phyloP scores from a whole-genome alignment of 2,329 filamentous ascomycete genomes.

The Akanthomyces uredinophilus region DNA sequence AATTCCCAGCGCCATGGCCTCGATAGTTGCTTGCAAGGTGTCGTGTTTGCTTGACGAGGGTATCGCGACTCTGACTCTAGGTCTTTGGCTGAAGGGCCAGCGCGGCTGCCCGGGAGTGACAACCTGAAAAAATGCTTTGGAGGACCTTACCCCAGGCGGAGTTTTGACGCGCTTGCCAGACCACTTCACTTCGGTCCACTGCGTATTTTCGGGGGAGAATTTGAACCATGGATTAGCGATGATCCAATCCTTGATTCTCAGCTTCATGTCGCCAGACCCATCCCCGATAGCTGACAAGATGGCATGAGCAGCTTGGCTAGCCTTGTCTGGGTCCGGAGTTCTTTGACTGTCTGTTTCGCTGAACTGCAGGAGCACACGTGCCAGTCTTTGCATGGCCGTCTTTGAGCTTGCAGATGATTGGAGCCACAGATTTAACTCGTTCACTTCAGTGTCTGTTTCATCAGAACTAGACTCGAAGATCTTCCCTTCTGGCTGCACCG shows the following conservation, averaged over 20 bases:
- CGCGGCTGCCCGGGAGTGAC: background rate
- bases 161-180: background rate
- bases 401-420: background rate
- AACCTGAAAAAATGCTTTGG: background rate
- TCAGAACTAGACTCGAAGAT: background rate
- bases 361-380: background rate
- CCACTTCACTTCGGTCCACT: background rate
- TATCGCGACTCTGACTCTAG: background rate
- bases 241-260: background rate
- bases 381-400: background rate
- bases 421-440: background rate
- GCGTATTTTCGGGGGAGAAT: background rate
- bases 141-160: background rate
- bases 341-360: background rate
- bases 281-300: background rate
- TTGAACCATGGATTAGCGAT: background rate
- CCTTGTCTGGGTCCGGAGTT: background rate
- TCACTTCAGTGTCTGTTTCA: background rate
- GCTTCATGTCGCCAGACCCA: no score
- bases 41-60: background rate
- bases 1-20: background rate
- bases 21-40: background rate
- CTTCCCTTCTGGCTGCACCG: background rate
- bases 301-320: background rate
- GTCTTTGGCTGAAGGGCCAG: background rate